phyloP scores from a whole-genome alignment of 208 protist species.

The Naegleria lovaniensis region DNA sequence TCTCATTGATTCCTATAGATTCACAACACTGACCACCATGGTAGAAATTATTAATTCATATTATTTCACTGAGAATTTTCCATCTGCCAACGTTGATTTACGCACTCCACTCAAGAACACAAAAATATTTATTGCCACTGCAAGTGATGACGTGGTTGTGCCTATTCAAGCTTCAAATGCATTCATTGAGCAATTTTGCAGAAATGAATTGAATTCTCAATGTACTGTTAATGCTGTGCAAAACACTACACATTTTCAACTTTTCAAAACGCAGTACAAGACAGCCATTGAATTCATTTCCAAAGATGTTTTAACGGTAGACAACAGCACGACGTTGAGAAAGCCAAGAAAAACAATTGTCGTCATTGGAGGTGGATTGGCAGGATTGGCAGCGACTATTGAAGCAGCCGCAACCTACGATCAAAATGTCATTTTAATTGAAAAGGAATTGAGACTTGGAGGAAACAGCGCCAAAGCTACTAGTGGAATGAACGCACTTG shows the following conservation, averaged over 20 bases:
- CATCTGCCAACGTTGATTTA: neutral
- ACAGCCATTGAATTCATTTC: neutral
- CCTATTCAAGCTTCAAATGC: neutral
- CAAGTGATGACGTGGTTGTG: neutral
- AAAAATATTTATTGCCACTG: neutral
- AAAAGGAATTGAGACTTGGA: constrained; percentile 74
- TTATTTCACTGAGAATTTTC: neutral
- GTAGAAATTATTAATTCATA: neutral
- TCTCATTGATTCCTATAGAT: neutral
- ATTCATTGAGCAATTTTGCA: neutral
- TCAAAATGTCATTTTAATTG: constrained; percentile 65
- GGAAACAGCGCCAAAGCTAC: constrained; percentile 92
- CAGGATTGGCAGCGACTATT: constrained; percentile 57
- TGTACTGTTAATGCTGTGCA: neutral
- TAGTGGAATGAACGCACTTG: constrained; percentile 86
- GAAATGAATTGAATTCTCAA: neutral
- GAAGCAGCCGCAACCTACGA: neutral
- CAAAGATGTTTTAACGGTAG: neutral
- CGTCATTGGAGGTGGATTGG: constrained; percentile 60
- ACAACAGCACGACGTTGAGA: neutral
- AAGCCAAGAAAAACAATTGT: constrained; percentile 37
- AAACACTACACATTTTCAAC: neutral
- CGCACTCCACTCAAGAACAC: neutral
- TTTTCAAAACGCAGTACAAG: neutral
- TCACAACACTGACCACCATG: neutral